Evolutionary conservation across 371 early-diverging fungal species (phyloP).

Genomic region (Funneliformis caledonium): DNA sequence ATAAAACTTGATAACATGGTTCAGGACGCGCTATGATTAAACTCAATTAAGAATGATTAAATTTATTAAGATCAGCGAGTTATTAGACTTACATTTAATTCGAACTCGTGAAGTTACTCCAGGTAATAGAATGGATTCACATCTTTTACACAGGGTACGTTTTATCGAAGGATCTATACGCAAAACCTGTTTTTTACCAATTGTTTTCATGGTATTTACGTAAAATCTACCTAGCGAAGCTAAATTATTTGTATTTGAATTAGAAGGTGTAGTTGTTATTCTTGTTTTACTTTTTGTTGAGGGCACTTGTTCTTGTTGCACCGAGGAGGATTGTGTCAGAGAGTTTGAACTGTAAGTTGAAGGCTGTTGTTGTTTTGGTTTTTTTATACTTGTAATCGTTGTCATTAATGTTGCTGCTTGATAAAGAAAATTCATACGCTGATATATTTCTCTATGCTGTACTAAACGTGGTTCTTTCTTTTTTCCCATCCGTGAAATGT

Average conservation of each 20-base stretch:
- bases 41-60: background rate
- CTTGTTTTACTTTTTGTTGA: background rate
- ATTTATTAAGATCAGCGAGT: background rate
- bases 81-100: conserved; percentile 40
- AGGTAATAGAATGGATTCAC: conserved; percentile 40
- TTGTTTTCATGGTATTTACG: conserved; percentile 30
- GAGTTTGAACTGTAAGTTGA: background rate
- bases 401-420: conserved; percentile 43
- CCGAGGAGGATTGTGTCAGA: background rate
- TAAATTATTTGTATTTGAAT: background rate
- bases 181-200: conserved; percentile 40
- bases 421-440: conserved; percentile 43
- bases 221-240: conserved; percentile 40
- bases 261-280: background rate
- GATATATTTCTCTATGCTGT: conserved; percentile 36
- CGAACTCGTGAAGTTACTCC: conserved; percentile 29
- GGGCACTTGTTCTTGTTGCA: background rate
- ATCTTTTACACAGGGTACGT: conserved; percentile 37
- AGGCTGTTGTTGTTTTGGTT: background rate
- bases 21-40: conserved; percentile 15
- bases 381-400: conserved; percentile 5
- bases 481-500: background rate
- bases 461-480: conserved; percentile 5
- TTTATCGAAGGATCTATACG: conserved; percentile 42
- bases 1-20: conserved; percentile 13